Conservation (phyloP, 192 early-diverging fungal genomes). For the Coemansia javaensis region DNA sequence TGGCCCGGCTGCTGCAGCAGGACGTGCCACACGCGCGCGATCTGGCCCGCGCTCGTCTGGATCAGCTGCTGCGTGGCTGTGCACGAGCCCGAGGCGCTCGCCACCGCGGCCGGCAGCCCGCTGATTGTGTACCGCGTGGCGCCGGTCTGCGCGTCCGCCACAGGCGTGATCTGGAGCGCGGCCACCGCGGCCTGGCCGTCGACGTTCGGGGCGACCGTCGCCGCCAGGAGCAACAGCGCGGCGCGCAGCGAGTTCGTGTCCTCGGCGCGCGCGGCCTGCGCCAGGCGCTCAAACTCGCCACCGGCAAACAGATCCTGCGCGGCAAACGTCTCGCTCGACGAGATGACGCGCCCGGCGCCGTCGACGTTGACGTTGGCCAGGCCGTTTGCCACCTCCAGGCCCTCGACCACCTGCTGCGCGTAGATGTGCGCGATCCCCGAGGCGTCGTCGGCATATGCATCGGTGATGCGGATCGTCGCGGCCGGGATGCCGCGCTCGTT, state of each 20-base stretch:
- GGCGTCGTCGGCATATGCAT: slow-evolving; percentile 62
- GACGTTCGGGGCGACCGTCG: background rate
- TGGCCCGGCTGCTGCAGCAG: slow-evolving; percentile 72
- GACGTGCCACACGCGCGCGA: slow-evolving; percentile 79
- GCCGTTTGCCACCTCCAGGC: slow-evolving; percentile 71
- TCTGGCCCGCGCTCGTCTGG: slow-evolving; percentile 51
- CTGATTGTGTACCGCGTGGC: background rate
- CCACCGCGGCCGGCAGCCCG: slow-evolving; percentile 4
- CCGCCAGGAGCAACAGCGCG: background rate
- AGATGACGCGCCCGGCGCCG: slow-evolving; percentile 59
- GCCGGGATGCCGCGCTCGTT: slow-evolving; percentile 7
- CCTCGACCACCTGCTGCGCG: slow-evolving; percentile 66
- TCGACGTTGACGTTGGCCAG: slow-evolving; percentile 83
- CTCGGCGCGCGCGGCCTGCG: background rate
- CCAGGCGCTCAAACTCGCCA: background rate
- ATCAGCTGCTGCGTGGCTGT: slow-evolving; percentile 63
- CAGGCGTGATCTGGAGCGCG: background rate
- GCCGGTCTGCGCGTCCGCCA: background rate
- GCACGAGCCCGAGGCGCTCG: slow-evolving; percentile 50
- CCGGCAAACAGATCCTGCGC: background rate
- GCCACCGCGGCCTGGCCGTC: background rate
- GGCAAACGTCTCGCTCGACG: slow-evolving; percentile 68
- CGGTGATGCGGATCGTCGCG: slow-evolving; percentile 52
- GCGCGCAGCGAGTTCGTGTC: slow-evolving; percentile 3
- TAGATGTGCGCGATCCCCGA: slow-evolving; percentile 85